phyloP scores from a whole-genome alignment of 768 basidiomycete genomes.

The Leccinum imitatum region DNA sequence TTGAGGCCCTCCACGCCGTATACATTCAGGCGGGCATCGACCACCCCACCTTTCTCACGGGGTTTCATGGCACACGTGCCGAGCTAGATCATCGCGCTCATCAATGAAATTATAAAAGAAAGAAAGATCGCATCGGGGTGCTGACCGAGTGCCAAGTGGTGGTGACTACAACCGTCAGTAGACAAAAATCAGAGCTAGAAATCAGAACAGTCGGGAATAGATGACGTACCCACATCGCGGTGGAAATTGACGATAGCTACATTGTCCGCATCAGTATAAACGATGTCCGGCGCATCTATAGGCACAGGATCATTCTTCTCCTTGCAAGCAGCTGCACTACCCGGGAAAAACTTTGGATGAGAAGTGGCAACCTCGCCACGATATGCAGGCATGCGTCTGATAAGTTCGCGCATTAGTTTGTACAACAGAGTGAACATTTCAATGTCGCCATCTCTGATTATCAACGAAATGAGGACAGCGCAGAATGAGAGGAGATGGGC shows the following conservation, averaged over 20 bases:
- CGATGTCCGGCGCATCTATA: not conserved
- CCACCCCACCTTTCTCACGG: conserved; percentile 8
- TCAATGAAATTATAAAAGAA: not conserved
- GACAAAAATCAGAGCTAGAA: not conserved
- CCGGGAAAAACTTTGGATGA: conserved; percentile 32
- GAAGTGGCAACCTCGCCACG: conserved; percentile 17
- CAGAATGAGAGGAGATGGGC: not conserved
- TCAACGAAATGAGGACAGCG: not conserved
- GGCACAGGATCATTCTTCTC: conserved; percentile 20
- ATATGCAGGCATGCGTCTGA: conserved; percentile 47
- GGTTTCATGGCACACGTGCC: conserved; percentile 67
- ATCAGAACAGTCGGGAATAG: too few species aligned
- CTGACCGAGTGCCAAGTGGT: not conserved
- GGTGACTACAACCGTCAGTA: not conserved
- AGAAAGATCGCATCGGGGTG: not conserved
- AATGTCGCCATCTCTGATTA: conserved; percentile 36
- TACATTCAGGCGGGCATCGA: conserved; percentile 16
- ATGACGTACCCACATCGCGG: not conserved
- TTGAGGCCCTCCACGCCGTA: conserved; percentile 16
- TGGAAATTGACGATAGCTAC: not conserved
- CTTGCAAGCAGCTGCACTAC: conserved; percentile 28
- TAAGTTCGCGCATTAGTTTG: conserved; percentile 51
- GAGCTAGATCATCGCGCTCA: not conserved
- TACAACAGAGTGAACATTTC: conserved; percentile 49
- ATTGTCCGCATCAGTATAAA: not conserved